Conservation (phyloP, 108 stramenopile genomes). For the Stephanodiscus minutulus region DNA sequence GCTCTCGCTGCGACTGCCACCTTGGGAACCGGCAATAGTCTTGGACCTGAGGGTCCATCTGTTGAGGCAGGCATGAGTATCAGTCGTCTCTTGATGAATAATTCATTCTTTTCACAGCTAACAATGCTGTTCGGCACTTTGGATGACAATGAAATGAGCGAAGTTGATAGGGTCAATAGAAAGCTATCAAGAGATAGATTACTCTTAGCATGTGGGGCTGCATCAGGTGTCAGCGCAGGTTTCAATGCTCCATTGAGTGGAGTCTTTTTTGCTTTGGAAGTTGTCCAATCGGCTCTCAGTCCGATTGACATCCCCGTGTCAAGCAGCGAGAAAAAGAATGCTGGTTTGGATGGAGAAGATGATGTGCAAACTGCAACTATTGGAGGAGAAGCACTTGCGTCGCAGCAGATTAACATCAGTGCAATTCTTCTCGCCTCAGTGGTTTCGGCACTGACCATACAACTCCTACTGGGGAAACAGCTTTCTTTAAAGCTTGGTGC, state of each 20-base stretch:
- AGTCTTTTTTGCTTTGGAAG: constrained; percentile 93
- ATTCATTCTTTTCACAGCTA: constrained; percentile 28
- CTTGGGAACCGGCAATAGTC: constrained; percentile 83
- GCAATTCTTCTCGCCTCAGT: constrained; percentile 78
- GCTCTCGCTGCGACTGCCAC: constrained; percentile 81
- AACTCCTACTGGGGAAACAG: constrained; percentile 73
- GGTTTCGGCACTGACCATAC: constrained; percentile 73
- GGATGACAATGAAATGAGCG: constrained; percentile 39
- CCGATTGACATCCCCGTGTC: constrained; percentile 35
- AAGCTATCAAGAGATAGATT: constrained; percentile 62
- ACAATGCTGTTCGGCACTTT: constrained; percentile 39
- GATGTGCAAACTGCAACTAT: constrained; percentile 24
- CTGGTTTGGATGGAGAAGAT: constrained; percentile 3
- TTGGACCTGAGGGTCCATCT: constrained; percentile 92
- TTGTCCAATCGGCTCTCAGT: constrained; percentile 65
- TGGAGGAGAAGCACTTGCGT: constrained; percentile 48
- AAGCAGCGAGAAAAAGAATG: constrained; percentile 12
- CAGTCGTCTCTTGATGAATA: constrained; percentile 58
- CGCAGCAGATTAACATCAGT: constrained; percentile 63
- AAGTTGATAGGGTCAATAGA: constrained; percentile 37
- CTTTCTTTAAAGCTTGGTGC: constrained; percentile 62
- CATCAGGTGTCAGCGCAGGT: constrained; percentile 91
- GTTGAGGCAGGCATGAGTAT: constrained; percentile 85
- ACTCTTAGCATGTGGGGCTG: constrained; percentile 83
- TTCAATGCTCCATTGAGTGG: constrained; percentile 95